phyloP scores from a whole-genome alignment of 2,329 filamentous ascomycete genomes.

The Fusarium albidum region DNA sequence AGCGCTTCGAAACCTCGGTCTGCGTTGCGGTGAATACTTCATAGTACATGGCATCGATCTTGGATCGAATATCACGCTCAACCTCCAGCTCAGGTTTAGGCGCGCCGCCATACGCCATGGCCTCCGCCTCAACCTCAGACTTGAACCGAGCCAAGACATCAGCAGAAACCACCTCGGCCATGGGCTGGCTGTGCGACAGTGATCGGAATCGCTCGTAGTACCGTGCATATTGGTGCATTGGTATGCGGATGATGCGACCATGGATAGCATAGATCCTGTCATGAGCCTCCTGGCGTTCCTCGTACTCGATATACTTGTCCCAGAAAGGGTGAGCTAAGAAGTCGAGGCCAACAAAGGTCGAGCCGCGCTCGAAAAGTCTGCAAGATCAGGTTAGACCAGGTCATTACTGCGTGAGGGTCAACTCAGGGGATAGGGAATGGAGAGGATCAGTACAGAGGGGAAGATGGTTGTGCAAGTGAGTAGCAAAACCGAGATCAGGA shows the following conservation, averaged over 20 bases:
- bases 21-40: constrained; percentile 84
- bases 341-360: constrained; percentile 85
- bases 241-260: constrained; percentile 83
- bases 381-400: constrained; percentile 39
- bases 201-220: constrained; percentile 93
- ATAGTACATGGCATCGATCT: constrained; percentile 82
- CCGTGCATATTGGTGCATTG: constrained; percentile 93
- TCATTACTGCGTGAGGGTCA: constrained; percentile 37
- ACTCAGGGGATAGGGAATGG: constrained; percentile 45
- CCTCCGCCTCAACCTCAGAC: constrained; percentile 75
- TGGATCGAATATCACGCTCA: constrained; percentile 81
- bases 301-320: constrained; percentile 99
- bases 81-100: constrained; percentile 78
- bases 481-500: constrained; percentile 57
- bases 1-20: constrained; percentile 87
- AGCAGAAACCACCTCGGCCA: constrained; percentile 75
- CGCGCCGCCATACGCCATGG: constrained; percentile 57
- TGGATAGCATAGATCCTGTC: constrained; percentile 89
- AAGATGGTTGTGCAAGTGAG: constrained; percentile 59
- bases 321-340: constrained; percentile 96
- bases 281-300: constrained; percentile 85
- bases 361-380: constrained; percentile 93
- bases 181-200: constrained; percentile 75
- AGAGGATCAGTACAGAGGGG: constrained; percentile 67
- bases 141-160: constrained; percentile 75